Conservation (phyloP, 176 grass and related monocot species). For the sorghum (Sorghum bicolor) region Sorghum_bicolor_NCBIv3 NC_012876.2:15662001-15662500, state of each 20-base stretch:
- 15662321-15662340: neutral
- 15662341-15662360: neutral
- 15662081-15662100: neutral
- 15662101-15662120: neutral
- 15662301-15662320: neutral
- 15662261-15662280: neutral
- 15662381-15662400: neutral
- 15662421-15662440: neutral
- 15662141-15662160: neutral
- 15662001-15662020: conserved; percentile 26
- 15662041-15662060: neutral
- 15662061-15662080: neutral
- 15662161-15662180: conserved; percentile 7
- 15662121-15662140: too few relatives aligned
- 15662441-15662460: neutral
- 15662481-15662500: neutral
- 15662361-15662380: neutral
- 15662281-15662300: neutral
- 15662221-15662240: neutral
- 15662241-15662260: neutral
- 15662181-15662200: neutral
- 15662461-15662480: neutral
- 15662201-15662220: neutral
- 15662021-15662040: conserved; percentile 5
- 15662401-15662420: conserved; percentile 8